phyloP scores from a whole-genome alignment of 305 asterid species.

The Withania somnifera region DNA sequence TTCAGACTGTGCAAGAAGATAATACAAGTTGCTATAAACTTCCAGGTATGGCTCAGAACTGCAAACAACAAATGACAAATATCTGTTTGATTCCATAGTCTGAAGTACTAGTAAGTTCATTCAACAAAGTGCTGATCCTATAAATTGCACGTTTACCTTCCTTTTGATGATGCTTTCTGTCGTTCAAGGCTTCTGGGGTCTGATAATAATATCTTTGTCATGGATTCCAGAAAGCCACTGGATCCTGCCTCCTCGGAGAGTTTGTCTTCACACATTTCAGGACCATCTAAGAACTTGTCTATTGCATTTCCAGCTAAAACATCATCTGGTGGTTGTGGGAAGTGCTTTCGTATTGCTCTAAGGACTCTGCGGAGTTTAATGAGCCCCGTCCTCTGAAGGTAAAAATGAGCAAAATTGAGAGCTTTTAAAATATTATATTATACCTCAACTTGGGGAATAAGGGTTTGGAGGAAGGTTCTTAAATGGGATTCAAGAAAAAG shows the following conservation, averaged over 20 bases:
- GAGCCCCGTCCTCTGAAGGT: conserved; percentile 79
- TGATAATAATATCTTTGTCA: conserved; percentile 46
- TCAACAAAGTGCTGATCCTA: not conserved
- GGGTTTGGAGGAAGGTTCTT: not conserved
- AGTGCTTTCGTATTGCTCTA: conserved; percentile 93
- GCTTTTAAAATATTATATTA: not conserved
- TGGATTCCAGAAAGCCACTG: conserved; percentile 61
- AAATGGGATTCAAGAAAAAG: conserved; percentile 4
- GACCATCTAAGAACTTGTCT: conserved; percentile 85
- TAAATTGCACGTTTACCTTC: conserved; percentile 33
- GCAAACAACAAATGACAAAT: conserved; percentile 28
- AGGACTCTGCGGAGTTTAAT: conserved; percentile 83
- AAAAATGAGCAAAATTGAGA: conserved; percentile 7
- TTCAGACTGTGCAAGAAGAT: conserved; percentile 85
- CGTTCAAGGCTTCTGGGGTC: conserved; percentile 44
- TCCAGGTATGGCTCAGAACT: conserved; percentile 81
- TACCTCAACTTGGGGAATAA: not conserved
- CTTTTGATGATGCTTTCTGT: conserved; percentile 37
- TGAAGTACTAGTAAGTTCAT: conserved; percentile 10
- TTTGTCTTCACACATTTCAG: conserved; percentile 79
- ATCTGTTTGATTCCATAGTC: conserved; percentile 4
- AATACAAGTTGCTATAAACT: conserved; percentile 80
- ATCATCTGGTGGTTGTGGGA: conserved; percentile 80
- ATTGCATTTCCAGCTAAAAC: conserved; percentile 77
- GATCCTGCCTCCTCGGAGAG: conserved; percentile 84